Evolutionary conservation across 306 rosid genomes (phyloP).

Genomic region (Sicyos edulis): DNA sequence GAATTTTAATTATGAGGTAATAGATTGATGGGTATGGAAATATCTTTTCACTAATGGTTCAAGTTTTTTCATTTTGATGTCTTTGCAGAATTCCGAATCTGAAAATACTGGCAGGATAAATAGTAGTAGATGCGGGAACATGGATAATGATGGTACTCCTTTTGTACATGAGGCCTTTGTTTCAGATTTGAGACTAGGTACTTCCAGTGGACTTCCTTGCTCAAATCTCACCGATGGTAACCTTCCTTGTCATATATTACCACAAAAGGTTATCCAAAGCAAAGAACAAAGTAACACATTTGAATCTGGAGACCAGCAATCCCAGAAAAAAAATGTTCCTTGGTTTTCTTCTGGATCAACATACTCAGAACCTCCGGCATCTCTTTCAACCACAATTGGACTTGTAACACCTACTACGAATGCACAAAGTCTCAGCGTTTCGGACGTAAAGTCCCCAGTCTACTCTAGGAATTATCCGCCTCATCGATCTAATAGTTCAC

Average conservation of each 20-base stretch:
- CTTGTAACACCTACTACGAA: conserved; percentile 33
- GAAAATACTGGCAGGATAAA: conserved; percentile 40
- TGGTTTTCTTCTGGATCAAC: conserved; percentile 34
- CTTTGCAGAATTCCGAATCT: conserved; percentile 51
- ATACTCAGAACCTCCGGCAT: conserved; percentile 38
- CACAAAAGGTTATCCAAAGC: conserved; percentile 31
- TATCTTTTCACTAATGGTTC: conserved; percentile 23
- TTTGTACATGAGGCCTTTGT: conserved; percentile 71
- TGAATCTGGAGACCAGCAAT: conserved; percentile 36
- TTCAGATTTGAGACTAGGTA: conserved; percentile 84
- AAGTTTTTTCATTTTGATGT: conserved; percentile 19
- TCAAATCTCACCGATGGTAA: conserved; percentile 38
- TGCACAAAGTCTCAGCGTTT: conserved; percentile 36
- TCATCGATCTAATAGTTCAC: conserved; percentile 43
- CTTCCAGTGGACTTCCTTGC: conserved; percentile 33
- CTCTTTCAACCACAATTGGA: conserved; percentile 33
- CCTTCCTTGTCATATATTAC: conserved; percentile 30
- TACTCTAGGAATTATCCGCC: conserved; percentile 48
- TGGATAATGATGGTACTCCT: conserved; percentile 48
- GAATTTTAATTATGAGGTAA: conserved; percentile 11
- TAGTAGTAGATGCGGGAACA: conserved; percentile 34
- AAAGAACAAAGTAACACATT: conserved; percentile 26
- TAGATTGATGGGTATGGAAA: conserved; percentile 18
- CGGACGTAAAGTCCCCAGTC: conserved; percentile 33
- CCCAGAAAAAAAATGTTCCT: conserved; percentile 35